Evolutionary conservation across 2,329 filamentous ascomycete species (phyloP).

Genomic region (Botrytis hyacinthi): DNA sequence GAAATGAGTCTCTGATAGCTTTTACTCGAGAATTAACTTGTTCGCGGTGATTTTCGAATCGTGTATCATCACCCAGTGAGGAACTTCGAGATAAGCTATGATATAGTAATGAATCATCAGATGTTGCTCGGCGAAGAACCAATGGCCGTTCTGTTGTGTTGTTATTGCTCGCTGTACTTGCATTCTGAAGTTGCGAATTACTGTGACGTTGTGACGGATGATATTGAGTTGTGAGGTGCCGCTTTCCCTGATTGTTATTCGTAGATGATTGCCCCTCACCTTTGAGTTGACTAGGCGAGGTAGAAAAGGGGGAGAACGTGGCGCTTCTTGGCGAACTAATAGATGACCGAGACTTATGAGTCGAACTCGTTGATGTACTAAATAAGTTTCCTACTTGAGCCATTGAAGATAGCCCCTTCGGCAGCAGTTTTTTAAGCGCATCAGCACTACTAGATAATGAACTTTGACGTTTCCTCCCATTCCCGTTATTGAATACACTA

Average conservation of each 20-base stretch:
- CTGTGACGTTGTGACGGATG: slow-evolving; percentile 18
- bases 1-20: slow-evolving; percentile 83
- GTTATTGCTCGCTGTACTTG: background rate
- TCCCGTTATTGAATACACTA: slow-evolving; percentile 46
- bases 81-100: slow-evolving; percentile 75
- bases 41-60: slow-evolving; percentile 76
- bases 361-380: slow-evolving; percentile 30
- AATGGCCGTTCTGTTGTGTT: slow-evolving; percentile 23
- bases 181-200: slow-evolving; percentile 23
- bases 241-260: background rate
- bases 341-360: slow-evolving; percentile 24
- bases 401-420: slow-evolving; percentile 54
- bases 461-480: slow-evolving; percentile 43
- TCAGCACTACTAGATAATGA: slow-evolving; percentile 57
- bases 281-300: slow-evolving; percentile 11
- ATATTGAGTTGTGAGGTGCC: background rate
- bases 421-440: slow-evolving; percentile 53
- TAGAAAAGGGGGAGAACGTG: slow-evolving; percentile 11
- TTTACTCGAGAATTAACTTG: slow-evolving; percentile 88
- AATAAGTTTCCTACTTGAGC: slow-evolving; percentile 35
- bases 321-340: slow-evolving; percentile 11
- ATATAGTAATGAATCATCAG: slow-evolving; percentile 76
- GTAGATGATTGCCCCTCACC: background rate
- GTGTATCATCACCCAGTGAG: slow-evolving; percentile 78
- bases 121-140: slow-evolving; percentile 60